Percentiles rank a stretch among this genome's conserved stretches.
Evolutionary conservation across 1,284 basidiomycete species (phyloP).

Genomic region (Anthracocystis walkeri): DNA sequence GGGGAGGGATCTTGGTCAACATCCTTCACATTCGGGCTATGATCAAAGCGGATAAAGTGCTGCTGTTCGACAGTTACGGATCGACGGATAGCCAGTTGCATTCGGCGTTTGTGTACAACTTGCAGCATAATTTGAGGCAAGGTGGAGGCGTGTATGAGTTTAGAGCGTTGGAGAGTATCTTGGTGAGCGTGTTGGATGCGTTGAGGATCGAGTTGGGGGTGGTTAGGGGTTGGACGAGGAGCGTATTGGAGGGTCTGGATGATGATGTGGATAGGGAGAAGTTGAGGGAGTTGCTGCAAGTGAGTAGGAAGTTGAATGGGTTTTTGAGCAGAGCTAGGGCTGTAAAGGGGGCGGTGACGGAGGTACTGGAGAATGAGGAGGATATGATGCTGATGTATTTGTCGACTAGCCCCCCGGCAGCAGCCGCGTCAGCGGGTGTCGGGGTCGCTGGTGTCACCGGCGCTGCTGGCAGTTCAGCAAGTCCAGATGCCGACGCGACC

Average conservation of each 20-base stretch:
- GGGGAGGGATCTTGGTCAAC: constrained; percentile 84
- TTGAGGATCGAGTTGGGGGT: constrained; percentile 59
- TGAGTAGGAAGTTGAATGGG: constrained; percentile 57
- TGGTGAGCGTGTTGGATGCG: constrained; percentile 61
- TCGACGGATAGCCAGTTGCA: constrained; percentile 53
- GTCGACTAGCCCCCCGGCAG: constrained; percentile 29
- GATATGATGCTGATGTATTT: constrained; percentile 86
- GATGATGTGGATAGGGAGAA: constrained; percentile 65
- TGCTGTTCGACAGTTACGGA: constrained; percentile 80
- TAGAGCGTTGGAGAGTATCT: constrained; percentile 62
- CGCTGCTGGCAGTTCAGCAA: too few species aligned
- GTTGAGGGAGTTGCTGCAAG: constrained; percentile 56
- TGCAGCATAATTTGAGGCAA: constrained; percentile 58
- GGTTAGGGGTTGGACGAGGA: constrained; percentile 49
- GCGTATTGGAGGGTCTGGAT: constrained; percentile 56
- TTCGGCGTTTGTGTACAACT: constrained; percentile 64
- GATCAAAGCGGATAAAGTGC: constrained; percentile 90
- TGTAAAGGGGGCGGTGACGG: constrained; percentile 55
- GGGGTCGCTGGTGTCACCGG: too few species aligned
- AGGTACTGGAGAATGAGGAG: constrained; percentile 72
- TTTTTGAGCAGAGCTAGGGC: constrained; percentile 55
- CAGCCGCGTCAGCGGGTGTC: too few species aligned
- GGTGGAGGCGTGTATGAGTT: constrained; percentile 63
- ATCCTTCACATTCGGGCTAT: constrained; percentile 93
- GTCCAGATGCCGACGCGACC: too few species aligned